phyloP scores from a whole-genome alignment of 2,329 filamentous ascomycete species.

The Malbranchea zuffiana region DNA sequence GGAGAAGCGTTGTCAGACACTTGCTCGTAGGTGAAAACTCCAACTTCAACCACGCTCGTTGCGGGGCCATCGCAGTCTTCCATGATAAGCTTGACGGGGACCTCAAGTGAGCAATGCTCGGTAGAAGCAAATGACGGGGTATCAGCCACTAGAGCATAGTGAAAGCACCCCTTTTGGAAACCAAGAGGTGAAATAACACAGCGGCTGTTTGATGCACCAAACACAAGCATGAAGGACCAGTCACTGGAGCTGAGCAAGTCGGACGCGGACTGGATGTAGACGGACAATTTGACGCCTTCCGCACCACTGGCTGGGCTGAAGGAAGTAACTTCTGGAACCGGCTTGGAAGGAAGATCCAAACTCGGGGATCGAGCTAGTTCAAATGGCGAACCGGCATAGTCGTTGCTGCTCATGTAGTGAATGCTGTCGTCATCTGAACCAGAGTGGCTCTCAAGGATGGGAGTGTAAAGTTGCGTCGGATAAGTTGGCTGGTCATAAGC shows the following conservation, averaged over 20 bases:
- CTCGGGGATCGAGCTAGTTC: slow-evolving; percentile 57
- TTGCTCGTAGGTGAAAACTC: slow-evolving; percentile 52
- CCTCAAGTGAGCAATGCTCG: slow-evolving; percentile 43
- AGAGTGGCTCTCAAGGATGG: slow-evolving; percentile 31
- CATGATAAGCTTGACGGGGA: slow-evolving; percentile 50
- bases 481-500: slow-evolving; percentile 30
- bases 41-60: slow-evolving; percentile 45
- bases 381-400: slow-evolving; percentile 37
- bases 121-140: slow-evolving; percentile 56
- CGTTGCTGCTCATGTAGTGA: slow-evolving; percentile 29
- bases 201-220: slow-evolving; percentile 65
- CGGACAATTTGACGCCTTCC: slow-evolving; percentile 57
- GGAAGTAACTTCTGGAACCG: slow-evolving; percentile 54
- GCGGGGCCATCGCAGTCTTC: slow-evolving; percentile 46
- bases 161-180: slow-evolving; percentile 49
- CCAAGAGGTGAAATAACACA: slow-evolving; percentile 53
- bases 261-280: slow-evolving; percentile 65
- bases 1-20: slow-evolving; percentile 30
- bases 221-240: slow-evolving; percentile 52
- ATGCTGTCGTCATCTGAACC: slow-evolving; percentile 33
- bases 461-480: slow-evolving; percentile 31
- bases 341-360: slow-evolving; percentile 50
- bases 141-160: slow-evolving; percentile 61
- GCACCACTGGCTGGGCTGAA: slow-evolving; percentile 59
- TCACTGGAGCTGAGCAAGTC: slow-evolving; percentile 54